These are phyloP conservation scores for Salvia hispanica DNA, from an alignment of 257 asterid genomes.

Conservation along the genomic window DNA sequence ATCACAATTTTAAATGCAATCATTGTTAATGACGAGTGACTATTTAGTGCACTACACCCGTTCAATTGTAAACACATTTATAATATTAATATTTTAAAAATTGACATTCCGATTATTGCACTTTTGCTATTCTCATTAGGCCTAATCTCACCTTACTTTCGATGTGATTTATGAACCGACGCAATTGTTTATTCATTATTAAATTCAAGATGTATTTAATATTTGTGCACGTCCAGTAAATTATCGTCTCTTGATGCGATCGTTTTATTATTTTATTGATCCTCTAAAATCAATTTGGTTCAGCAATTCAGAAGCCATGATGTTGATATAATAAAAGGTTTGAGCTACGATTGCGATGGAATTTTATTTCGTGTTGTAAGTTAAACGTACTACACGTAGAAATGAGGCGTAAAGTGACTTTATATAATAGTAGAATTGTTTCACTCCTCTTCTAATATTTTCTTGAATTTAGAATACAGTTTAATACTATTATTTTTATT, in stretches of 20 bases:
- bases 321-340: slow-evolving; percentile 14
- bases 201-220: not conserved
- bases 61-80: not conserved
- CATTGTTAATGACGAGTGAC: slow-evolving; percentile 21
- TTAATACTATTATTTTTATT: no score
- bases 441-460: no score
- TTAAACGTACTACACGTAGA: no score
- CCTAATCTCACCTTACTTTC: slow-evolving; percentile 22
- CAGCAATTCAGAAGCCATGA: not conserved
- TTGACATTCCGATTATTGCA: slow-evolving; percentile 23
- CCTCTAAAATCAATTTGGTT: not conserved
- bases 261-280: slow-evolving; percentile 11
- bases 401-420: no score
- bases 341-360: slow-evolving; percentile 12
- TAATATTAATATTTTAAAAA: not conserved
- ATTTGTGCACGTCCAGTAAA: slow-evolving; percentile 17
- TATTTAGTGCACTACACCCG: not conserved
- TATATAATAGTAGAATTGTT: no score
- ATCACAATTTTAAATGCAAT: not conserved
- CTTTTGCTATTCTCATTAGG: not conserved
- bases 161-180: slow-evolving; percentile 35
- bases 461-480: no score
- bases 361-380: not conserved
- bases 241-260: slow-evolving; percentile 7
- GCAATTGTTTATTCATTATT: slow-evolving; percentile 12